A percentile compares a stretch with the other conserved stretches of the same genome.
Evolutionary conservation across 1,284 basidiomycete genomes (phyloP).

Genomic region (Boletellus deceptivus): DNA sequence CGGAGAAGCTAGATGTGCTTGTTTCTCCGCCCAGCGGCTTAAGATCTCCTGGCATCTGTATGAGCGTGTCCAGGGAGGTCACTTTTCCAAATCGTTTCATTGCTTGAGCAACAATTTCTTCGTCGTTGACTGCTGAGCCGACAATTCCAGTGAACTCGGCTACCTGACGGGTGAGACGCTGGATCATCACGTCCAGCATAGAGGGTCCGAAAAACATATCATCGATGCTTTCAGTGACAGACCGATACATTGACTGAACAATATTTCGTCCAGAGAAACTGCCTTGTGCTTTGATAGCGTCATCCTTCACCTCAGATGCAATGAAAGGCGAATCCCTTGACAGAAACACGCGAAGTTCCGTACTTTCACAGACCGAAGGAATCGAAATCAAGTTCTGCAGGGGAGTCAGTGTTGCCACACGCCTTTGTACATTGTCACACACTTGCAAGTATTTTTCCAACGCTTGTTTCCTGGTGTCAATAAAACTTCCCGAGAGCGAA

Average conservation of each 20-base stretch:
- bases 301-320: constrained; percentile 47
- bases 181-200: constrained; percentile 92
- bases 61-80: constrained; percentile 62
- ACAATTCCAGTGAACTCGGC: constrained; percentile 84
- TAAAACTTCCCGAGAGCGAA: constrained; percentile 74
- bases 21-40: constrained; percentile 83
- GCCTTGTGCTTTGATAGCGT: constrained; percentile 38
- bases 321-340: constrained; percentile 83
- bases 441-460: constrained; percentile 92
- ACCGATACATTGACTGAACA: constrained; percentile 82
- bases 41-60: constrained; percentile 69
- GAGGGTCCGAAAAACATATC: constrained; percentile 92
- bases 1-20: constrained; percentile 83
- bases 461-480: constrained; percentile 76
- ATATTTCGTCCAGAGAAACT: constrained; percentile 69
- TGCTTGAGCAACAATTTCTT: constrained; percentile 79
- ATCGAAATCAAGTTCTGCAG: constrained; percentile 70
- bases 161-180: constrained; percentile 82
- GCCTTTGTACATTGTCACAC: constrained; percentile 20
- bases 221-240: constrained; percentile 88
- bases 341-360: constrained; percentile 82
- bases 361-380: constrained; percentile 76
- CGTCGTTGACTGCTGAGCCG: constrained; percentile 76
- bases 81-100: constrained; percentile 65
- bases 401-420: constrained; percentile 2